A percentile compares a stretch with the other conserved stretches of the same genome.
These are phyloP conservation scores for Yamadazyma conglobata DNA, from an alignment of 1,139 yeast genomes.

Conservation along the genomic window DNA sequence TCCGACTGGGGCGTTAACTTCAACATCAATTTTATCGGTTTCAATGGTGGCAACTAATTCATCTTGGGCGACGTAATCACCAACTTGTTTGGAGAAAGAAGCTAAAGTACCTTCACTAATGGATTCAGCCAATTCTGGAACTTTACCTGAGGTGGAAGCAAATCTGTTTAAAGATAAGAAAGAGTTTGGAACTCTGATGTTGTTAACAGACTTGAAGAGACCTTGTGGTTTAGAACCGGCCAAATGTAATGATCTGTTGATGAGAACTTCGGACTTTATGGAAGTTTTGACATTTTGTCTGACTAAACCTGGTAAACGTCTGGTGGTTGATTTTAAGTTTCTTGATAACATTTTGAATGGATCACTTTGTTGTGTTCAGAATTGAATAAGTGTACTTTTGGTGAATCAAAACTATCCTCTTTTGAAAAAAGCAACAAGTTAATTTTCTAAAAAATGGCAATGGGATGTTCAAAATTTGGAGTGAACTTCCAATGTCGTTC, in stretches of 20 bases:
- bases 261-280: constrained; percentile 11
- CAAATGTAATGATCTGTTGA: constrained; percentile 16
- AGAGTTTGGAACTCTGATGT: background rate
- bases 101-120: constrained; percentile 95
- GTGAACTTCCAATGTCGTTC: constrained; percentile 1
- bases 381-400: background rate
- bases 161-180: constrained; percentile 27
- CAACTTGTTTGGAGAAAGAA: constrained; percentile 75
- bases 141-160: constrained; percentile 63
- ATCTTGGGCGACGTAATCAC: constrained; percentile 84
- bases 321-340: constrained; percentile 18
- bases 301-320: constrained; percentile 17
- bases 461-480: constrained; percentile 2
- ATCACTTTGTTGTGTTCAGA: background rate
- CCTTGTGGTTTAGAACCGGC: constrained; percentile 2
- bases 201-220: background rate
- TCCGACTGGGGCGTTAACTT: constrained; percentile 89
- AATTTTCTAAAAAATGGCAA: constrained; percentile 2
- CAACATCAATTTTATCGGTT: constrained; percentile 97
- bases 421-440: background rate
- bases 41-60: constrained; percentile 96
- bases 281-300: constrained; percentile 10
- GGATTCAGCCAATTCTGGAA: constrained; percentile 98
- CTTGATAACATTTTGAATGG: constrained; percentile 24
- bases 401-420: too few species aligned